Conservation (phyloP, 2,329 filamentous ascomycete genomes). For the Sarocladiaceae sp. region DNA sequence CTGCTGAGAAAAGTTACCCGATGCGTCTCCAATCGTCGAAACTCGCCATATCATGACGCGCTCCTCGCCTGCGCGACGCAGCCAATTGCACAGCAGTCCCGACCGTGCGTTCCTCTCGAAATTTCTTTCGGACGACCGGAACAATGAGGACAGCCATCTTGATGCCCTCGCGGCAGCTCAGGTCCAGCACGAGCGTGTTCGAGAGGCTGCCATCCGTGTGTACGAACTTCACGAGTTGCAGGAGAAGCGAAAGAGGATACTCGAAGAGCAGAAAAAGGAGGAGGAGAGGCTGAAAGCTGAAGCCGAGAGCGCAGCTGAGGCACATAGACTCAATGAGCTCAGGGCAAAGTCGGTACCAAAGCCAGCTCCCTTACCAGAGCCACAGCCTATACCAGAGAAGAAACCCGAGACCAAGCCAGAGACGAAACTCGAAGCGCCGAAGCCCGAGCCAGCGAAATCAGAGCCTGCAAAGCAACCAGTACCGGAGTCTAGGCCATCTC, state of each 20-base stretch:
- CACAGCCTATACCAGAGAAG: slow-evolving; percentile 20
- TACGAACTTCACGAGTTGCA: slow-evolving; percentile 43
- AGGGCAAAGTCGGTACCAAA: slow-evolving; percentile 40
- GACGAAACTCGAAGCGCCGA: slow-evolving; percentile 11
- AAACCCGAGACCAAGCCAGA: slow-evolving; percentile 14
- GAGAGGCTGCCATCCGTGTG: slow-evolving; percentile 43
- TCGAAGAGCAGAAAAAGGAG: slow-evolving; percentile 41
- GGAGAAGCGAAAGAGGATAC: slow-evolving; percentile 38
- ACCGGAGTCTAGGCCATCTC: not conserved
- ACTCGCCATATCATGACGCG: slow-evolving; percentile 33
- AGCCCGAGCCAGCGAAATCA: slow-evolving; percentile 10
- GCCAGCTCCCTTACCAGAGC: slow-evolving; percentile 30
- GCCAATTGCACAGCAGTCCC: slow-evolving; percentile 36
- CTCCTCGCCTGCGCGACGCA: slow-evolving; percentile 35
- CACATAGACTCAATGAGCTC: slow-evolving; percentile 43
- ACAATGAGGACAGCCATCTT: slow-evolving; percentile 59
- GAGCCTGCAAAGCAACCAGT: slow-evolving; percentile 8
- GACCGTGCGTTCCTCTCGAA: slow-evolving; percentile 47
- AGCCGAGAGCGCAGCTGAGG: slow-evolving; percentile 40
- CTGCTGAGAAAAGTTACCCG: not conserved
- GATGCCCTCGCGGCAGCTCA: slow-evolving; percentile 64
- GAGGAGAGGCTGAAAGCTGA: slow-evolving; percentile 41
- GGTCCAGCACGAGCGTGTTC: slow-evolving; percentile 62
- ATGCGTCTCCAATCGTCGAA: not conserved
- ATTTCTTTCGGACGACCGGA: slow-evolving; percentile 58